Evolutionary conservation across 441 rosid species (phyloP).

Genomic region (Jatropha multifida): DNA sequence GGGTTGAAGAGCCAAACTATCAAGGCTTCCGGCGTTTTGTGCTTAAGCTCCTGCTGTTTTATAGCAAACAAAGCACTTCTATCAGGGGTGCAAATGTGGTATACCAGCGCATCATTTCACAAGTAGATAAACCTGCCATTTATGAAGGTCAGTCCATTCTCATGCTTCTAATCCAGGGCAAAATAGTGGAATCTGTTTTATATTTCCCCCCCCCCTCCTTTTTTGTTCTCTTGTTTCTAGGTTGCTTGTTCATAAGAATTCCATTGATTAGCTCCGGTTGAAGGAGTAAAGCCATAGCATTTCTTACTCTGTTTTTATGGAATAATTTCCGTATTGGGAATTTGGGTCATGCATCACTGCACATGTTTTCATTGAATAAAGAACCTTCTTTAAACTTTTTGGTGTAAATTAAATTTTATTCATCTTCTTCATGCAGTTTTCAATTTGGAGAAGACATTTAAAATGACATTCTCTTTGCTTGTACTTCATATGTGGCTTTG

Average conservation of each 20-base stretch:
- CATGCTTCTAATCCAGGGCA: neutral
- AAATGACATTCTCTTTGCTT: constrained; percentile 75
- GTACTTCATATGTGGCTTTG: constrained; percentile 94
- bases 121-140: constrained; percentile 76
- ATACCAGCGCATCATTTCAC: constrained; percentile 57
- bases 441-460: constrained; percentile 93
- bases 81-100: constrained; percentile 84
- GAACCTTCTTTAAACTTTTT: neutral
- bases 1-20: constrained; percentile 77
- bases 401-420: neutral
- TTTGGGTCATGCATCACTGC: neutral
- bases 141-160: constrained; percentile 62
- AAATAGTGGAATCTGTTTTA: too few species aligned
- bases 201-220: too few species aligned
- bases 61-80: constrained; percentile 83
- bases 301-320: too few species aligned
- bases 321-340: too few species aligned
- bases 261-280: neutral
- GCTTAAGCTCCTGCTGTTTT: constrained; percentile 66
- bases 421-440: constrained; percentile 54
- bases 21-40: constrained; percentile 58
- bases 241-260: neutral
- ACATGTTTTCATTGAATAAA: neutral
- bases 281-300: too few species aligned
- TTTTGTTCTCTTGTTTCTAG: neutral